phyloP scores from a whole-genome alignment of 306 rosid genomes.

The Datisca glomerata region DNA sequence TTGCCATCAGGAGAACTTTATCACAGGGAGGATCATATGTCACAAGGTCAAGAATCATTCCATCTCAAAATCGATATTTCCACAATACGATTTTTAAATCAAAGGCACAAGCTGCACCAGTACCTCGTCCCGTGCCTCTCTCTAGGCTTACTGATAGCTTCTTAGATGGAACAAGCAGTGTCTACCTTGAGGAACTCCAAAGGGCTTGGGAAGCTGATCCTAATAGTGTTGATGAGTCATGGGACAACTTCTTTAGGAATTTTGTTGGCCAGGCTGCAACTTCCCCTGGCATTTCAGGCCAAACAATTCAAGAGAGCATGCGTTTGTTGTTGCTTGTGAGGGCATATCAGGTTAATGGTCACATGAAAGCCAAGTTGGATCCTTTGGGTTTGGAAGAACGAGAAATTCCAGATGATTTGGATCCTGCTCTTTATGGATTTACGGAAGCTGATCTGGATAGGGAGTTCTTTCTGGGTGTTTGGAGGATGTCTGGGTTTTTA shows the following conservation, averaged over 20 bases:
- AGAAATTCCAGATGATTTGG: slow-evolving; percentile 61
- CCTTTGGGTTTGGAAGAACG: slow-evolving; percentile 66
- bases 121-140: slow-evolving; percentile 82
- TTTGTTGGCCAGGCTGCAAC: slow-evolving; percentile 84
- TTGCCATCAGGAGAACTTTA: slow-evolving; percentile 46
- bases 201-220: slow-evolving; percentile 99
- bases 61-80: slow-evolving; percentile 39
- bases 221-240: slow-evolving; percentile 83
- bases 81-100: slow-evolving; percentile 48
- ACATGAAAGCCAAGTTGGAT: slow-evolving; percentile 82
- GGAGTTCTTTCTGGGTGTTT: slow-evolving; percentile 90
- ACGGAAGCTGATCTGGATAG: slow-evolving; percentile 92
- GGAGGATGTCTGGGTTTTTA: slow-evolving; percentile 94
- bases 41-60: slow-evolving; percentile 41
- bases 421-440: slow-evolving; percentile 83
- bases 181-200: slow-evolving; percentile 90
- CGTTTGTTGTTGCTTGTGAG: slow-evolving; percentile 75
- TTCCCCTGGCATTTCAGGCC: slow-evolving; percentile 90
- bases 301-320: slow-evolving; percentile 98
- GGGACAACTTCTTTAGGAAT: slow-evolving; percentile 95
- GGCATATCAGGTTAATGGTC: slow-evolving; percentile 94
- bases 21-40: slow-evolving; percentile 45
- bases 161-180: slow-evolving; percentile 91
- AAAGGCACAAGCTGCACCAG: slow-evolving; percentile 59
- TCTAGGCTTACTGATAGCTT: slow-evolving; percentile 85